A percentile compares a stretch with the other conserved stretches of the same genome.
These are phyloP conservation scores for Penicillium macrosclerotiorum DNA, from an alignment of 495 filamentous ascomycete species.

Conservation along the genomic window DNA sequence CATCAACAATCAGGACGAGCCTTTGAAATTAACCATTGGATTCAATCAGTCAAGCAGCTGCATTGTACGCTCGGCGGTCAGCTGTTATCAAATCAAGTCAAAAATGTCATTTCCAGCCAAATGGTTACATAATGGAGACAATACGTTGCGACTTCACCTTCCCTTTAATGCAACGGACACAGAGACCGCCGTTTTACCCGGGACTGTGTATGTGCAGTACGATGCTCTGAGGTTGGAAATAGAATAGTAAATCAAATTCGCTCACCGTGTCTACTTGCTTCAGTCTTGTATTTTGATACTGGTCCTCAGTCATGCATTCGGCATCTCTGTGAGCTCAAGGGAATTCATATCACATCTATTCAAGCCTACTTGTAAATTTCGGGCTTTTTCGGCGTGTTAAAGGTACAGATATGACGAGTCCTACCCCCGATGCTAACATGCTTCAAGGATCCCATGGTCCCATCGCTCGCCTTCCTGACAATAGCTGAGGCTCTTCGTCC, in stretches of 20 bases:
- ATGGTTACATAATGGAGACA: slow-evolving; percentile 44
- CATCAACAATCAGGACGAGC: slow-evolving; percentile 24
- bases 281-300: no score
- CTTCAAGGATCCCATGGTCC: slow-evolving; percentile 48
- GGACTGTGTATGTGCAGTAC: slow-evolving; percentile 56
- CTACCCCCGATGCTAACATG: not conserved
- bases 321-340: not conserved
- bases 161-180: slow-evolving; percentile 52
- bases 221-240: slow-evolving; percentile 56
- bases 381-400: no score
- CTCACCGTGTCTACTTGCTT: not conserved
- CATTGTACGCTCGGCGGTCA: slow-evolving; percentile 52
- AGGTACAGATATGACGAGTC: no score
- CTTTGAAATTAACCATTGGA: slow-evolving; percentile 24
- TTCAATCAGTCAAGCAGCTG: slow-evolving; percentile 46
- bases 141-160: slow-evolving; percentile 48
- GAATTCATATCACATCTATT: no score
- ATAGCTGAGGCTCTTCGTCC: slow-evolving; percentile 40
- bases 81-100: slow-evolving; percentile 54
- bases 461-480: slow-evolving; percentile 43
- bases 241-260: not conserved
- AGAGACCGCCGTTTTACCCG: slow-evolving; percentile 52
- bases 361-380: no score
- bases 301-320: no score
- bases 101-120: slow-evolving; percentile 48